Percentiles rank a stretch among this genome's conserved stretches.
Conservation (phyloP, 331 rosid genomes). For the Pyracantha coccinea region DNA sequence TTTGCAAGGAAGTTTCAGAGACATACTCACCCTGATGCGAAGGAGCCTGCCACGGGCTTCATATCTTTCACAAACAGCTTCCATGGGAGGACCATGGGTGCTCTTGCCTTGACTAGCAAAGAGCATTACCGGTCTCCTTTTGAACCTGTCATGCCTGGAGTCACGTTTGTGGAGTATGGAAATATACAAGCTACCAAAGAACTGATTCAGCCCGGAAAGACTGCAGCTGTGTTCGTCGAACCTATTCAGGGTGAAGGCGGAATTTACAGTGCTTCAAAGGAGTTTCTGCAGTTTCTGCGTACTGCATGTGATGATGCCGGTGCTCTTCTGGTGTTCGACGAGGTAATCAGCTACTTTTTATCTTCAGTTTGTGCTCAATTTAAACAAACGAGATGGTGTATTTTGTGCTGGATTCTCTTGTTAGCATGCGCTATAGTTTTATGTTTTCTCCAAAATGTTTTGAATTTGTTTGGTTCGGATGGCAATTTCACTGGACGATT, state of each 20-base stretch:
- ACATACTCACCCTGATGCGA: constrained; percentile 30
- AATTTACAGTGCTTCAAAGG: constrained; percentile 69
- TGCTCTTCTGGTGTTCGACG: constrained; percentile 75
- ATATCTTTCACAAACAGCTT: constrained; percentile 69
- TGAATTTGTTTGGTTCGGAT: background rate
- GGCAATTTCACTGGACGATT: background rate
- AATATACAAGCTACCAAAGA: constrained; percentile 51
- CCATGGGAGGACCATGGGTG: constrained; percentile 91
- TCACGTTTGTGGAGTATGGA: constrained; percentile 75
- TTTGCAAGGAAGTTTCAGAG: constrained; percentile 84
- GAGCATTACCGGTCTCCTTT: constrained; percentile 74
- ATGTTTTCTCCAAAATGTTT: background rate
- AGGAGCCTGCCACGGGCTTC: constrained; percentile 56
- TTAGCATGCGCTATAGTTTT: background rate
- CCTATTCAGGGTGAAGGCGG: constrained; percentile 98
- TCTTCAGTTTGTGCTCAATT: background rate
- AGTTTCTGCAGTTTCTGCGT: constrained; percentile 59
- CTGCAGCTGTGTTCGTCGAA: constrained; percentile 79
- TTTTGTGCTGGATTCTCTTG: background rate
- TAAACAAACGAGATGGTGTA: background rate
- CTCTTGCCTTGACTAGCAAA: constrained; percentile 95
- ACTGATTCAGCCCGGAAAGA: constrained; percentile 49
- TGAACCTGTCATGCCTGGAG: constrained; percentile 95
- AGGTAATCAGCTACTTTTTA: constrained; percentile 35
- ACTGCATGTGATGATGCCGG: constrained; percentile 78